Conservation (phyloP, 768 basidiomycete species). For the Termitomyces sp. region DNA sequence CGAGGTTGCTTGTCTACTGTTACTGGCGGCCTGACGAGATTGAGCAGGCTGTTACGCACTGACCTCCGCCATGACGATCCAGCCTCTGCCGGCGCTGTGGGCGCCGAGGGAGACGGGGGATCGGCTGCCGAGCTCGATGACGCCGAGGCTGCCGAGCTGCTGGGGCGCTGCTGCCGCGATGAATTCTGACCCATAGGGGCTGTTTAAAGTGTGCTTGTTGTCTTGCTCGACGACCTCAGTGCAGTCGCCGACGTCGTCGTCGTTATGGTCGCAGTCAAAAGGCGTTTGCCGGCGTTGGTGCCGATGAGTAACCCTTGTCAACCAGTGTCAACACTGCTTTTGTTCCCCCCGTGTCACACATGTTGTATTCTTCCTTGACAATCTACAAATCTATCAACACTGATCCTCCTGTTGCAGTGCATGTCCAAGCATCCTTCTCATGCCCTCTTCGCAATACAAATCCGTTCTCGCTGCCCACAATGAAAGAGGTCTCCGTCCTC, state of each 20-base stretch:
- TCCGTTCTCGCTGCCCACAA: constrained; percentile 52
- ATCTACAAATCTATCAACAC: constrained; percentile 15
- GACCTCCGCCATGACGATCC: constrained; percentile 16
- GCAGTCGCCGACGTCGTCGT: neutral
- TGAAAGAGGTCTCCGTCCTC: constrained; percentile 26
- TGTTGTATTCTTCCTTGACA: neutral
- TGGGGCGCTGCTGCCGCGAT: constrained; percentile 11
- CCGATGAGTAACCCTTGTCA: constrained; percentile 13
- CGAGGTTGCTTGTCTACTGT: constrained; percentile 5
- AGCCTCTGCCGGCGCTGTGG: neutral
- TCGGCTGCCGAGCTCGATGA: neutral
- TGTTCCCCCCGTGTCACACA: neutral
- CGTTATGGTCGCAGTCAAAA: constrained; percentile 1
- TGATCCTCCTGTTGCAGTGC: constrained; percentile 31
- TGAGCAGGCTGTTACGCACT: constrained; percentile 29
- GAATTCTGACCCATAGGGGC: neutral
- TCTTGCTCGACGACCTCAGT: constrained; percentile 5
- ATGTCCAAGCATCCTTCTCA: constrained; percentile 31
- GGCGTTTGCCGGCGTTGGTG: constrained; percentile 15
- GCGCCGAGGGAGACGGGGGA: neutral
- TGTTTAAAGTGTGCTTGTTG: neutral
- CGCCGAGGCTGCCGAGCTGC: neutral
- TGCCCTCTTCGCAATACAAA: constrained; percentile 28
- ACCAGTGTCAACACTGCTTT: constrained; percentile 6
- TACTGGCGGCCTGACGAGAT: constrained; percentile 20